Evolutionary conservation across 306 rosid species (phyloP).

Genomic region (Hylodesmum podocarpum): DNA sequence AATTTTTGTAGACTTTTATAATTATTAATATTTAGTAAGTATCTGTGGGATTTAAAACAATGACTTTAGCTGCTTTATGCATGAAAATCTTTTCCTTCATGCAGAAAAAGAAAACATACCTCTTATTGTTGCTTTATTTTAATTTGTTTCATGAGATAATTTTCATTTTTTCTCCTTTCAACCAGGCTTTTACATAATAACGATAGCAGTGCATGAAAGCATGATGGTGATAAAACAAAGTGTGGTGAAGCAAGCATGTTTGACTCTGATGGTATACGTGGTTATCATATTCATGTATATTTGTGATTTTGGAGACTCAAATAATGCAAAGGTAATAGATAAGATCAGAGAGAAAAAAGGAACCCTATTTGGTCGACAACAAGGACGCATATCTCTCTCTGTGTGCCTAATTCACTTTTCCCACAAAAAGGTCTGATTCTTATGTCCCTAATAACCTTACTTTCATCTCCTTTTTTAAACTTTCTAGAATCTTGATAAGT

Average conservation of each 20-base stretch:
- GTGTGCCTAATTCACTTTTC: not conserved
- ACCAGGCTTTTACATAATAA: too few relatives aligned
- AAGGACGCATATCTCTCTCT: constrained; percentile 29
- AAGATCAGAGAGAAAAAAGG: constrained; percentile 50
- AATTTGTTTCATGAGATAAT: too few relatives aligned
- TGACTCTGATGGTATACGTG: not conserved
- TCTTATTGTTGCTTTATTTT: too few relatives aligned
- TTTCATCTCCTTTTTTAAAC: not conserved
- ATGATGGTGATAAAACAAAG: not conserved
- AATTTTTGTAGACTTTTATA: too few relatives aligned
- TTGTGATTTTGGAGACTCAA: constrained; percentile 7
- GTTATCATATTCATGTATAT: not conserved
- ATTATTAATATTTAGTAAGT: too few relatives aligned
- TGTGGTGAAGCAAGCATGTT: not conserved
- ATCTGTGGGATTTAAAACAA: too few relatives aligned
- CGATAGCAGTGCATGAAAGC: too few relatives aligned
- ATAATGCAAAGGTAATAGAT: constrained; percentile 30
- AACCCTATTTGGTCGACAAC: constrained; percentile 47
- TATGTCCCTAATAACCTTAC: not conserved
- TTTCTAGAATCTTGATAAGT: not conserved
- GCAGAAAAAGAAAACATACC: too few relatives aligned
- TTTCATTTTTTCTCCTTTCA: too few relatives aligned
- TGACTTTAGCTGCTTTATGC: too few relatives aligned
- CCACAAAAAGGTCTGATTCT: constrained; percentile 5
- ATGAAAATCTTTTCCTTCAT: too few relatives aligned